phyloP scores from a whole-genome alignment of 148 eudicot species.

The Diospyros lotus region DNA sequence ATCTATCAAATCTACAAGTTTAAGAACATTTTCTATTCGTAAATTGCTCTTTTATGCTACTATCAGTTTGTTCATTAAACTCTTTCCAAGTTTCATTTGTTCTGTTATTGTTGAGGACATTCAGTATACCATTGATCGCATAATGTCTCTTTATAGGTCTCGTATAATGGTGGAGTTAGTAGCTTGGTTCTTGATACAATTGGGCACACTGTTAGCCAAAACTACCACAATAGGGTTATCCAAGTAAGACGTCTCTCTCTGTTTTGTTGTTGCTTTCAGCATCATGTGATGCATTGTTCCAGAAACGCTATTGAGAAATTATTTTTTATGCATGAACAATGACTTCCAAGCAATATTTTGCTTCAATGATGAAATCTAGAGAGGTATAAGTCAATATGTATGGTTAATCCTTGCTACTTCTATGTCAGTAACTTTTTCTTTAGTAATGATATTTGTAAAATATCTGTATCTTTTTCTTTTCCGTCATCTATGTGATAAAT shows the following conservation, averaged over 20 bases:
- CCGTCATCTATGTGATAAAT: not conserved
- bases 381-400: not conserved
- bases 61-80: not conserved
- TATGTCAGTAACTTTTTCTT: no score
- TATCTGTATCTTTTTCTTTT: not conserved
- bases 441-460: not conserved
- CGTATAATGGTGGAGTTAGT: conserved; percentile 67
- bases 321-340: no score
- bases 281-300: conserved; percentile 8
- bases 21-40: no score
- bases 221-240: conserved; percentile 86
- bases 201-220: conserved; percentile 76
- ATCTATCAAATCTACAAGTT: no score
- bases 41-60: no score
- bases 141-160: conserved; percentile 39
- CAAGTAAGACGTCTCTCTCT: conserved; percentile 46
- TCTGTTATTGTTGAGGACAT: not conserved
- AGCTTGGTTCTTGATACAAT: conserved; percentile 75
- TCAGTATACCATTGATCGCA: conserved; percentile 2
- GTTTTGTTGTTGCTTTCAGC: not conserved
- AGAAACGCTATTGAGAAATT: no score
- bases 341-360: not conserved
- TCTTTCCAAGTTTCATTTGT: not conserved
- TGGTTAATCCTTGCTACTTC: not conserved
- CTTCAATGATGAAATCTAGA: not conserved